phyloP scores from a whole-genome alignment of 768 basidiomycete species.

The Auricularia sp. region DNA sequence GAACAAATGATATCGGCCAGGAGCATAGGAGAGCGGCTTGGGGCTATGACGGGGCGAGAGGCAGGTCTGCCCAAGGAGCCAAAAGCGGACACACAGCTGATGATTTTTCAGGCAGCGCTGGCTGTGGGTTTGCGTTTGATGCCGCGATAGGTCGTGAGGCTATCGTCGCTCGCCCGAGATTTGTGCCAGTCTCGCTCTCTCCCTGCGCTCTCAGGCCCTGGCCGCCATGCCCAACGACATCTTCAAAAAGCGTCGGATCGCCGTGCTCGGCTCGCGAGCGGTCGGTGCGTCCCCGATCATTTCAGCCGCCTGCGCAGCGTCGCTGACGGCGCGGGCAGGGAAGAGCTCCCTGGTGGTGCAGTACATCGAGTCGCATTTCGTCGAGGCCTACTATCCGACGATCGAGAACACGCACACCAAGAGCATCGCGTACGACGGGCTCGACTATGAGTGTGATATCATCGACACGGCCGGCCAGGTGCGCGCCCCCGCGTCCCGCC shows the following conservation, averaged over 20 bases:
- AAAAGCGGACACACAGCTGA: not conserved
- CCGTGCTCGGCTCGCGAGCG: constrained; percentile 75
- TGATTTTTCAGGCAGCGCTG: not conserved
- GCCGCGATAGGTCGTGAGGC: not conserved
- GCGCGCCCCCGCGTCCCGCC: not conserved
- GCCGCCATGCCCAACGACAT: constrained; percentile 3
- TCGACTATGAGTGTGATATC: constrained; percentile 92
- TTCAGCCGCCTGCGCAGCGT: constrained; percentile 7
- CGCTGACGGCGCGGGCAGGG: constrained; percentile 36
- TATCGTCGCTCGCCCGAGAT: not conserved
- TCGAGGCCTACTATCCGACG: constrained; percentile 90
- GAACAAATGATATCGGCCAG: too few relatives aligned
- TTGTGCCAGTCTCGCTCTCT: not conserved
- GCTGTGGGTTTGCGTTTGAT: not conserved
- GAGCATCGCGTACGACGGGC: constrained; percentile 75
- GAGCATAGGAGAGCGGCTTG: too few relatives aligned
- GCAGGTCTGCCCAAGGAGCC: not conserved
- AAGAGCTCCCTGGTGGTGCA: constrained; percentile 90
- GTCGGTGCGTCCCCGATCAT: constrained; percentile 46
- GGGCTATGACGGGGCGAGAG: not conserved
- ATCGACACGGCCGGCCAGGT: constrained; percentile 91
- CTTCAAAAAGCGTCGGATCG: constrained; percentile 80
- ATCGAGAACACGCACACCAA: constrained; percentile 86
- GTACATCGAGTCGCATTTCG: constrained; percentile 86
- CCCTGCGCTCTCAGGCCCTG: not conserved